Conservation (phyloP, 2,329 filamentous ascomycete species). For the Cordyceps sp. region DNA sequence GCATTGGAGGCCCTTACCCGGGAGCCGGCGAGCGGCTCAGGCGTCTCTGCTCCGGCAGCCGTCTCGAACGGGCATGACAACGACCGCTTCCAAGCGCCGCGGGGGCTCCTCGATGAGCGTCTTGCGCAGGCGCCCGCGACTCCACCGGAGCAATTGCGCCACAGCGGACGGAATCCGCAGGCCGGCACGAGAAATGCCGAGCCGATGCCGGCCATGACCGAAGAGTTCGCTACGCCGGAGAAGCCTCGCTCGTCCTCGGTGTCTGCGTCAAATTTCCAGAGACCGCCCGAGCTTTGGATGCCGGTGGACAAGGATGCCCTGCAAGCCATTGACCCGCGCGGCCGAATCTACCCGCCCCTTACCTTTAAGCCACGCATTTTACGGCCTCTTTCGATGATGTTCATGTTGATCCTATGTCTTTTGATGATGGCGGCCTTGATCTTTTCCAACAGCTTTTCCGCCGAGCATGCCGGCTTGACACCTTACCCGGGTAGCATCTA, state of each 20-base stretch:
- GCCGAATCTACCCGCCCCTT: constrained; percentile 30
- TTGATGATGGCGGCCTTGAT: constrained; percentile 58
- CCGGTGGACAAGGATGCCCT: constrained; percentile 16
- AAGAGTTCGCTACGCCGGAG: neutral
- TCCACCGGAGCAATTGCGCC: neutral
- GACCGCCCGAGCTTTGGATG: constrained; percentile 10
- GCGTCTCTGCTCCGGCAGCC: constrained; percentile 30
- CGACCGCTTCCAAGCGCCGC: no score
- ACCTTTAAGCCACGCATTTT: constrained; percentile 58
- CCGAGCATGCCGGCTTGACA: constrained; percentile 45
- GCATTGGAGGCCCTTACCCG: constrained; percentile 76
- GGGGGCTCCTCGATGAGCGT: constrained; percentile 6
- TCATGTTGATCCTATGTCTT: constrained; percentile 43
- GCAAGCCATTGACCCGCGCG: constrained; percentile 20
- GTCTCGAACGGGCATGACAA: no score
- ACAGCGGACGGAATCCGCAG: no score
- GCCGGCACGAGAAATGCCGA: no score
- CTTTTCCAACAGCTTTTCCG: constrained; percentile 55
- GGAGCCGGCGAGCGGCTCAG: constrained; percentile 44
- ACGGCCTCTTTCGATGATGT: constrained; percentile 44
- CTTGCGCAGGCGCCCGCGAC: neutral
- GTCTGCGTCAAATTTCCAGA: constrained; percentile 1
- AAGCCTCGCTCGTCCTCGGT: neutral
- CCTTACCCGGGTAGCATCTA: constrained; percentile 50
- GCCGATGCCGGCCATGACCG: neutral